phyloP scores from a whole-genome alignment of 2,329 filamentous ascomycete species.

The Exophiala calicioides region DNA sequence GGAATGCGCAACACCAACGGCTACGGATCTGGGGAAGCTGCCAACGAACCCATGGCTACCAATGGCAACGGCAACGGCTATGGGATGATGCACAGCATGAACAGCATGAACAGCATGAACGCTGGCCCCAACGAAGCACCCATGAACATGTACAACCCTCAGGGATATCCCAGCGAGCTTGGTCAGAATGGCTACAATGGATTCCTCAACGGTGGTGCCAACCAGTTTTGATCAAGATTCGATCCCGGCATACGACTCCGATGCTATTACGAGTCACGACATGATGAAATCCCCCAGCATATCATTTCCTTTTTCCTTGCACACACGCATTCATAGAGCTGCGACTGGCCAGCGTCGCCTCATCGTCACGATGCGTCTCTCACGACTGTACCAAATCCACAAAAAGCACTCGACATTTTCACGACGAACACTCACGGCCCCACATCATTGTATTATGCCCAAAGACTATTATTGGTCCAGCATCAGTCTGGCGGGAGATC shows the following conservation, averaged over 20 bases:
- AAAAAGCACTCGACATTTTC: constrained; percentile 18
- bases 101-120: too few species aligned
- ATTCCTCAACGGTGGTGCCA: constrained; percentile 21
- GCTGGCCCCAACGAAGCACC: constrained; percentile 10
- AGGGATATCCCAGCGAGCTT: constrained; percentile 20
- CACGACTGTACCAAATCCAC: constrained; percentile 25
- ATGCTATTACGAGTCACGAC: constrained; percentile 27
- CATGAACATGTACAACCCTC: constrained; percentile 25
- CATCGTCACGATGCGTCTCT: constrained; percentile 9
- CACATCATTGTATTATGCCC: constrained; percentile 25
- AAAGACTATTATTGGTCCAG: constrained; percentile 20
- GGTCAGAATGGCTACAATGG: constrained; percentile 23
- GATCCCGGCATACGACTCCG: constrained; percentile 8
- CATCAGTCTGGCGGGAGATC: constrained; percentile 28
- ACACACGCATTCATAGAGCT: constrained; percentile 16
- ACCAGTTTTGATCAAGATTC: constrained; percentile 23
- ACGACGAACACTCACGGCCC: constrained; percentile 23
- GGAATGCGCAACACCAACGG: constrained; percentile 17
- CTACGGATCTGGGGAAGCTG: constrained; percentile 13
- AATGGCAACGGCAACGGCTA: constrained; percentile 21
- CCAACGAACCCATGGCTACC: constrained; percentile 14
- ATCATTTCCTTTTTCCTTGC: constrained; percentile 22
- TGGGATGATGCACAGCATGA: constrained; percentile 11
- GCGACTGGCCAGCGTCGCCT: constrained; percentile 2
- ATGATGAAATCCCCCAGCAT: constrained; percentile 24